Conservation (phyloP, 768 basidiomycete species). For the Dioszegia crocea region DNA sequence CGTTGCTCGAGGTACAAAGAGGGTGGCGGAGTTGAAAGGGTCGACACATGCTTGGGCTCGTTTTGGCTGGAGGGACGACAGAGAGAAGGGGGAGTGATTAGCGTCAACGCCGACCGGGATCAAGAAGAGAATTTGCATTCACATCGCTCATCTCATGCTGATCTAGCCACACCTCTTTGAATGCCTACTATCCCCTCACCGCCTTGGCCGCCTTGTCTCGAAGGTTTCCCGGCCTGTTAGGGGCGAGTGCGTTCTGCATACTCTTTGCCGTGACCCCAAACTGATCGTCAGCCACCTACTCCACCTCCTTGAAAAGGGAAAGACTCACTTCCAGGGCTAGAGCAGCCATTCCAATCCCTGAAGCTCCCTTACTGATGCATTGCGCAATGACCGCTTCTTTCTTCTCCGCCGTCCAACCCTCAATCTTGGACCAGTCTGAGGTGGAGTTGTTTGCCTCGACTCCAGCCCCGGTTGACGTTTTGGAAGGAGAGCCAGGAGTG, state of each 20-base stretch:
- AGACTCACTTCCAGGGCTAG: not conserved
- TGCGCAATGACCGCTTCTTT: not conserved
- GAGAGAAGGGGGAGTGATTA: too few species aligned
- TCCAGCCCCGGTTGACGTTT: too few species aligned
- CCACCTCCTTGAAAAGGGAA: not conserved
- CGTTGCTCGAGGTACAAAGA: too few species aligned
- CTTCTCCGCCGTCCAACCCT: conserved; percentile 6
- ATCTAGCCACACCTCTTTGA: not conserved
- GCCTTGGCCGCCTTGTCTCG: conserved; percentile 3
- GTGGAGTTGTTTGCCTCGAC: too few species aligned
- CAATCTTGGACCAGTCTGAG: too few species aligned
- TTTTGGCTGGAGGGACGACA: too few species aligned
- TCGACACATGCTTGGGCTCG: too few species aligned
- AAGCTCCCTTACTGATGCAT: not conserved
- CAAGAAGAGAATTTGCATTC: not conserved
- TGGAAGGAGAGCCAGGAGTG: not conserved
- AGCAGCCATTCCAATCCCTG: not conserved
- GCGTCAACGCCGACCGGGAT: too few species aligned
- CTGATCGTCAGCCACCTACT: not conserved
- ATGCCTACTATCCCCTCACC: not conserved
- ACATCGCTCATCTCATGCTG: too few species aligned
- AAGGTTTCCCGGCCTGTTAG: not conserved
- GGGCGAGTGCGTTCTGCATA: not conserved
- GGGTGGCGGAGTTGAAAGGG: too few species aligned
- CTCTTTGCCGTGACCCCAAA: not conserved